phyloP scores from a whole-genome alignment of 768 basidiomycete genomes.

The Leccinum truebloodii region DNA sequence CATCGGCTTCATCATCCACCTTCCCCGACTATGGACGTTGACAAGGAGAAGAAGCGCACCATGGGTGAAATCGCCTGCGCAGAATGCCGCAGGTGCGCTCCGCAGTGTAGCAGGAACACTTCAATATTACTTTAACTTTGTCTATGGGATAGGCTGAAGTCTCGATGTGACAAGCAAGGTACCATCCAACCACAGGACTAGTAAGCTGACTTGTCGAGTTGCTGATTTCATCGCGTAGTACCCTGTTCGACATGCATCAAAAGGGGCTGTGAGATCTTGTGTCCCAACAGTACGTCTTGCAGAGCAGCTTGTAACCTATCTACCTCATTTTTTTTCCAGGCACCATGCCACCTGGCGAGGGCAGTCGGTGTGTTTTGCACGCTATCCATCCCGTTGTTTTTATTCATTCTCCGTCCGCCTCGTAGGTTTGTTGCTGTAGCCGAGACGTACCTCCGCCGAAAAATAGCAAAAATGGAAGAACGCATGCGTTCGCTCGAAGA shows the following conservation, averaged over 20 bases:
- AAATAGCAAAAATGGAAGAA: slow-evolving; percentile 46
- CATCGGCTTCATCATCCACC: too few relatives aligned
- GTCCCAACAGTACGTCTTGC: slow-evolving; percentile 47
- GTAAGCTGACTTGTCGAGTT: neutral
- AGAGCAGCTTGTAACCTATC: neutral
- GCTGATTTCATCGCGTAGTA: slow-evolving; percentile 15
- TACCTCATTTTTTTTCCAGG: slow-evolving; percentile 29
- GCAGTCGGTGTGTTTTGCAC: slow-evolving; percentile 44
- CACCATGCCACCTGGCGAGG: slow-evolving; percentile 55
- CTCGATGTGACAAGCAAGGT: slow-evolving; percentile 30
- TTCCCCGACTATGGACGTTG: slow-evolving; percentile 12
- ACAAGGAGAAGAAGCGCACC: slow-evolving; percentile 26
- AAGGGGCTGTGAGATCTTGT: slow-evolving; percentile 47
- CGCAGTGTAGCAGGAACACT: neutral
- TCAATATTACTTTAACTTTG: neutral
- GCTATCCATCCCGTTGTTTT: neutral
- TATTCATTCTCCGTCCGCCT: neutral
- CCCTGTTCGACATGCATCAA: slow-evolving; percentile 48
- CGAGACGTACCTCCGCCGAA: slow-evolving; percentile 52
- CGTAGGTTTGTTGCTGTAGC: slow-evolving; percentile 52
- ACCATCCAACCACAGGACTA: neutral
- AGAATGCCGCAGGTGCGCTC: slow-evolving; percentile 31
- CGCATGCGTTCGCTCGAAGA: slow-evolving; percentile 57
- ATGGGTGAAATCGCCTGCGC: slow-evolving; percentile 34
- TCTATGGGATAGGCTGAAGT: slow-evolving; percentile 24